Conservation (phyloP, 2,329 filamentous ascomycete species). For the Pseudocercospora fijiensis region DNA sequence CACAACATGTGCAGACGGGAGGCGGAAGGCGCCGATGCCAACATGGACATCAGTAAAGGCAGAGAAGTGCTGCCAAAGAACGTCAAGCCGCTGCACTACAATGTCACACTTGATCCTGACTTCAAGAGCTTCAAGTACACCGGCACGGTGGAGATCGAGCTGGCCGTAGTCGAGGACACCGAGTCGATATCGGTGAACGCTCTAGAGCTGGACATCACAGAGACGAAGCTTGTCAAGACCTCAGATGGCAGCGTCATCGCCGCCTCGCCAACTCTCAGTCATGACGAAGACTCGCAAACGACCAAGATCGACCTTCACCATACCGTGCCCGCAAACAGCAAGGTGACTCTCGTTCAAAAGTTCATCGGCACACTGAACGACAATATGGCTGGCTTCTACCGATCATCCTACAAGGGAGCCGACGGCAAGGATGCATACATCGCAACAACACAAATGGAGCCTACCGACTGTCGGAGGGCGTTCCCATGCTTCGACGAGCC, state of each 20-base stretch:
- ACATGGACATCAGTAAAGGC: slow-evolving; percentile 61
- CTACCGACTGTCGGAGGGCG: slow-evolving; percentile 85
- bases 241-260: slow-evolving; percentile 58
- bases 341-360: slow-evolving; percentile 73
- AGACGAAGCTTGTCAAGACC: slow-evolving; percentile 60
- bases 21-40: slow-evolving; percentile 55
- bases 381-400: slow-evolving; percentile 97
- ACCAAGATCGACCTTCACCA: slow-evolving; percentile 78
- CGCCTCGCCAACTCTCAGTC: slow-evolving; percentile 65
- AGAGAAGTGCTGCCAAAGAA: slow-evolving; percentile 89
- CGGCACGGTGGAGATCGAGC: slow-evolving; percentile 79
- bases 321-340: slow-evolving; percentile 68
- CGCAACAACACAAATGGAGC: slow-evolving; percentile 93
- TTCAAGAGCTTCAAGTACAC: slow-evolving; percentile 85
- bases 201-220: slow-evolving; percentile 79
- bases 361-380: slow-evolving; percentile 83
- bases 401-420: slow-evolving; percentile 83
- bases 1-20: slow-evolving; percentile 67
- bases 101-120: slow-evolving; percentile 87
- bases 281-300: slow-evolving; percentile 77
- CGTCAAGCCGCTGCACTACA: slow-evolving; percentile 88
- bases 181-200: slow-evolving; percentile 85
- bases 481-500: slow-evolving; percentile 98
- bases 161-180: slow-evolving; percentile 82
- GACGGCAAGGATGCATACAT: slow-evolving; percentile 79